These are phyloP conservation scores for Draba incana DNA, from an alignment of 345 rosid genomes.

Conservation along the genomic window DNA sequence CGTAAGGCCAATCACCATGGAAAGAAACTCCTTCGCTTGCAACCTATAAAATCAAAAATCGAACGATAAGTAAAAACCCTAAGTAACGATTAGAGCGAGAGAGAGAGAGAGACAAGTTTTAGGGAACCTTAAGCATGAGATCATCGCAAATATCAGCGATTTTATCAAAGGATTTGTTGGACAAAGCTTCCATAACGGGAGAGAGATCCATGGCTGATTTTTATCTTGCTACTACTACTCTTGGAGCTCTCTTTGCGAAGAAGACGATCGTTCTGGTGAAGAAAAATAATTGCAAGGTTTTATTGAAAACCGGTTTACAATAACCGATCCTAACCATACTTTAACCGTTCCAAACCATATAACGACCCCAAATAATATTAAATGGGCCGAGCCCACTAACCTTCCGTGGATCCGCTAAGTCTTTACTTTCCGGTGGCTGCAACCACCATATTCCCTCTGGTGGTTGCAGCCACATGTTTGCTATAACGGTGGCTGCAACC, in stretches of 20 bases:
- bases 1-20: constrained; percentile 93
- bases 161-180: constrained; percentile 56
- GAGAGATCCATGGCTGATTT: constrained; percentile 63
- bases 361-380: too few species aligned
- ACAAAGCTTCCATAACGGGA: constrained; percentile 60
- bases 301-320: background rate
- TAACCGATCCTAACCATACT: background rate
- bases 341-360: background rate
- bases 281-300: background rate
- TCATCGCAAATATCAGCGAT: constrained; percentile 79
- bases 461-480: background rate
- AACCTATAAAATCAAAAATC: constrained; percentile 46
- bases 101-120: background rate
- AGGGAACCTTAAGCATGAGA: constrained; percentile 72
- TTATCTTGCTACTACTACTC: background rate
- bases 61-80: background rate
- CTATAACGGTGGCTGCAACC: too few species aligned
- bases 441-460: too few species aligned
- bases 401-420: background rate
- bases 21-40: constrained; percentile 68
- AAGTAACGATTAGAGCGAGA: constrained; percentile 14
- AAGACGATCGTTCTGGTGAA: background rate
- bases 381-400: constrained; percentile 22
- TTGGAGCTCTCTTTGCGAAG: background rate
- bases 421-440: background rate